Evolutionary conservation across 208 protist genomes (phyloP).

Genomic region (Trypanosoma rangeli): DNA sequence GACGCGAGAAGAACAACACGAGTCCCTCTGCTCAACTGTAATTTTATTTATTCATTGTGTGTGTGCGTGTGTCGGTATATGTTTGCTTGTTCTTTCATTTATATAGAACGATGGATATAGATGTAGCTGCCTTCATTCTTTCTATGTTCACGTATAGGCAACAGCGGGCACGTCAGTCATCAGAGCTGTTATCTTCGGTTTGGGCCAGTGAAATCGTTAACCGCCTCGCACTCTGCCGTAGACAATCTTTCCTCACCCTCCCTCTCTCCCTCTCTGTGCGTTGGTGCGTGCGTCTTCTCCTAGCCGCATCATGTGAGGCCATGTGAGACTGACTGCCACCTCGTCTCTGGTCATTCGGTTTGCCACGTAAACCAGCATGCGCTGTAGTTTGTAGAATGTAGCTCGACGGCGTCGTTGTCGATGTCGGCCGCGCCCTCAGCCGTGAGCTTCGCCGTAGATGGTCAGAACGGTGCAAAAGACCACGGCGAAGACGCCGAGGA

Average conservation of each 20-base stretch:
- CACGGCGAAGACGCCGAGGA: slow-evolving; percentile 68
- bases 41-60: not conserved
- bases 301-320: not conserved
- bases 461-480: slow-evolving; percentile 57
- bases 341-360: not conserved
- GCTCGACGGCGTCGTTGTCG: not conserved
- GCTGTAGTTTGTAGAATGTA: not conserved
- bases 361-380: too few species aligned
- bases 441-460: slow-evolving; percentile 48
- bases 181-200: not conserved
- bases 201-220: not conserved
- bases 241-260: too few species aligned
- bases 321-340: not conserved
- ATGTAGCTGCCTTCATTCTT: not conserved
- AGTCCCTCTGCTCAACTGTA: too few species aligned
- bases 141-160: not conserved
- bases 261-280: not conserved
- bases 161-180: not conserved
- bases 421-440: not conserved
- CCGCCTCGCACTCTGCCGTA: too few species aligned
- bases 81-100: not conserved
- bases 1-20: not conserved
- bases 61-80: too few species aligned
- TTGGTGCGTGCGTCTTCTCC: not conserved
- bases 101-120: not conserved